These are phyloP conservation scores for Colletotrichum sp. DNA, from an alignment of 2,329 filamentous ascomycete species.

Conservation along the genomic window DNA sequence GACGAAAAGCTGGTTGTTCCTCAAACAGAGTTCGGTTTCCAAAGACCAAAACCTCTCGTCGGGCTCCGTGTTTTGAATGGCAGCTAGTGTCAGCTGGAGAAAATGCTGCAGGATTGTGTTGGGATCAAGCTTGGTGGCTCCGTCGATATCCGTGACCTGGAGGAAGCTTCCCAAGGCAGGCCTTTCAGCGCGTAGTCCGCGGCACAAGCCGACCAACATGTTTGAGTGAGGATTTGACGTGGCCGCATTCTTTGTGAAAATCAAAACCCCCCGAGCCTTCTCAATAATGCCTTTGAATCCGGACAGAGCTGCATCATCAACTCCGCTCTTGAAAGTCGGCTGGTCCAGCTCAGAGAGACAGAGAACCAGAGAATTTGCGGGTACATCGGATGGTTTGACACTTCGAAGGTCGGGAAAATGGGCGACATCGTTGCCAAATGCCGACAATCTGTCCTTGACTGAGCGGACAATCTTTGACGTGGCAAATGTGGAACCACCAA, in stretches of 20 bases:
- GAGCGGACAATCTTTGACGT: not conserved
- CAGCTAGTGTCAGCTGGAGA: not conserved
- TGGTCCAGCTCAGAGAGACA: not conserved
- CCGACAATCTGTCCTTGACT: not conserved
- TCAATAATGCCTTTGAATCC: not conserved
- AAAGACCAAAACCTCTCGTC: not conserved
- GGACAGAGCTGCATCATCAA: not conserved
- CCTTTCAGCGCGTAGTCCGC: not conserved
- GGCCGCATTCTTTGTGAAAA: not conserved
- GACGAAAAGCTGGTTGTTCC: not conserved
- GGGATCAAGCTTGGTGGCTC: not conserved
- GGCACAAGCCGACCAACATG: not conserved
- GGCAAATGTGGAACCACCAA: not conserved
- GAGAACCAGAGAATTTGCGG: not conserved
- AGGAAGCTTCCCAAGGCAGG: not conserved
- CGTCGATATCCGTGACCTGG: not conserved
- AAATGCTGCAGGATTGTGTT: not conserved
- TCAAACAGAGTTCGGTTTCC: not conserved
- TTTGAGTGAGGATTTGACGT: not conserved
- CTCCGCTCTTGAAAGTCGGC: not conserved
- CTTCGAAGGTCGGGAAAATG: not conserved
- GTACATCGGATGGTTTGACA: not conserved
- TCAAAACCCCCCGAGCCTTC: not conserved
- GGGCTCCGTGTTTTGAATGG: not conserved
- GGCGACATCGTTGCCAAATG: not conserved